phyloP scores from a whole-genome alignment of 306 rosid species.

The Ammopiptanthus mongolicus region DNA sequence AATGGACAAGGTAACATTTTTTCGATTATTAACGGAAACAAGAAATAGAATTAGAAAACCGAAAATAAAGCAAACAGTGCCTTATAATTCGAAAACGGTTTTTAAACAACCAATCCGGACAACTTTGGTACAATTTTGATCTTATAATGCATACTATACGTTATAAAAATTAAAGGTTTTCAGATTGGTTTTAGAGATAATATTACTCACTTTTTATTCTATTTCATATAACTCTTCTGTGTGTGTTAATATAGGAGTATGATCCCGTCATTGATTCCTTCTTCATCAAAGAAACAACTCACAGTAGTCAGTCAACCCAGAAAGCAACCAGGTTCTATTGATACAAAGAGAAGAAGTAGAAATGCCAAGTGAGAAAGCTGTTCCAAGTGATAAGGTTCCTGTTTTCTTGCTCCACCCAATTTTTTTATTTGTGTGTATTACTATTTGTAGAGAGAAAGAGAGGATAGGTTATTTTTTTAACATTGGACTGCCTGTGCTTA shows the following conservation, averaged over 20 bases:
- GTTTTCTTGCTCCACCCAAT: constrained; percentile 14
- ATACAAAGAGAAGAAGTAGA: constrained; percentile 59
- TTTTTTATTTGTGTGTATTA: constrained; percentile 6
- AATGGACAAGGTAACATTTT: no score
- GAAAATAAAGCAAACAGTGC: no score
- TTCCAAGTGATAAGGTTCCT: constrained; percentile 9
- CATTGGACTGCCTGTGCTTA: constrained; percentile 33
- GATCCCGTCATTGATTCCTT: constrained; percentile 56
- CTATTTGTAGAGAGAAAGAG: constrained; percentile 20
- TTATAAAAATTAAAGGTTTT: no score
- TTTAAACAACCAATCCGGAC: no score
- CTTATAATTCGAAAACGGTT: no score
- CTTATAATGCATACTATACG: no score
- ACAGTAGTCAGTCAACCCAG: constrained; percentile 35
- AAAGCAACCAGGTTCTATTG: constrained; percentile 44
- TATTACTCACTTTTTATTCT: not conserved
- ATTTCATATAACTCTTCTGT: not conserved
- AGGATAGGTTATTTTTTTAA: not conserved
- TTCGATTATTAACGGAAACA: no score
- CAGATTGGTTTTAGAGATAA: no score
- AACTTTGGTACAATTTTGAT: no score
- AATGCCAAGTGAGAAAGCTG: constrained; percentile 42
- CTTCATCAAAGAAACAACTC: constrained; percentile 53
- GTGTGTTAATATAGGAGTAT: constrained; percentile 38
- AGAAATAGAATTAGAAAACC: no score